These are phyloP conservation scores for Phialocephala sp. DNA, from an alignment of 2,329 filamentous ascomycete genomes.

Conservation along the genomic window DNA sequence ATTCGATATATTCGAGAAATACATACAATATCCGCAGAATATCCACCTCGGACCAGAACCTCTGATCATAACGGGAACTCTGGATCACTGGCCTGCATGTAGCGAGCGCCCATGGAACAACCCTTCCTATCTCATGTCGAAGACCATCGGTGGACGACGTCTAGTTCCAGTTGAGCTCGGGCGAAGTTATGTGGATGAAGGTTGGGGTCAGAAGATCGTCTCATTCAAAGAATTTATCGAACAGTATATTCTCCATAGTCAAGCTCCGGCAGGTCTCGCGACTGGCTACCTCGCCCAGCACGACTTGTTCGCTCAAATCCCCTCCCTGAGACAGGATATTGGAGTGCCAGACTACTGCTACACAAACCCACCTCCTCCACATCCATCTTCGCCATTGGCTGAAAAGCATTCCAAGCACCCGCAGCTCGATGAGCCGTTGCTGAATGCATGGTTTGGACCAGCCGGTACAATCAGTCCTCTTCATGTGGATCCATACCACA, in stretches of 20 bases:
- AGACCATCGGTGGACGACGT: slow-evolving; percentile 76
- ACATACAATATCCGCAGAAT: slow-evolving; percentile 56
- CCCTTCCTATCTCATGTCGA: slow-evolving; percentile 74
- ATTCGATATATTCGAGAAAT: slow-evolving; percentile 64
- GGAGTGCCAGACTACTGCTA: slow-evolving; percentile 85
- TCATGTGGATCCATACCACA: slow-evolving; percentile 94
- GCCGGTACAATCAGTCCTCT: slow-evolving; percentile 87
- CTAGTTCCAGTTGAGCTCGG: slow-evolving; percentile 88
- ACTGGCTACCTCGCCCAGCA: slow-evolving; percentile 92
- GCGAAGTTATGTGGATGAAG: slow-evolving; percentile 82
- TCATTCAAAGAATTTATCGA: slow-evolving; percentile 74
- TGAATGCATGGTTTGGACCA: slow-evolving; percentile 95
- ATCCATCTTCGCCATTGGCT: slow-evolving; percentile 54
- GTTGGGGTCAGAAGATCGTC: slow-evolving; percentile 84
- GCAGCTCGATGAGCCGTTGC: slow-evolving; percentile 63
- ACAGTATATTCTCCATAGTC: slow-evolving; percentile 33
- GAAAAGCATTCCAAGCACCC: slow-evolving; percentile 47
- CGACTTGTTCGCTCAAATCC: slow-evolving; percentile 83
- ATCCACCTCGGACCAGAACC: slow-evolving; percentile 56
- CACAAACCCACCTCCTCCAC: slow-evolving; percentile 63
- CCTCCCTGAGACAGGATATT: slow-evolving; percentile 76
- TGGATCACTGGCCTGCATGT: slow-evolving; percentile 80
- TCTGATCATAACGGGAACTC: slow-evolving; percentile 70
- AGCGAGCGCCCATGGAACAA: slow-evolving; percentile 70
- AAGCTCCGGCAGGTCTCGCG: slow-evolving; percentile 12